phyloP scores from a whole-genome alignment of 2,329 filamentous ascomycete genomes.

The Xylariaceae sp. region DNA sequence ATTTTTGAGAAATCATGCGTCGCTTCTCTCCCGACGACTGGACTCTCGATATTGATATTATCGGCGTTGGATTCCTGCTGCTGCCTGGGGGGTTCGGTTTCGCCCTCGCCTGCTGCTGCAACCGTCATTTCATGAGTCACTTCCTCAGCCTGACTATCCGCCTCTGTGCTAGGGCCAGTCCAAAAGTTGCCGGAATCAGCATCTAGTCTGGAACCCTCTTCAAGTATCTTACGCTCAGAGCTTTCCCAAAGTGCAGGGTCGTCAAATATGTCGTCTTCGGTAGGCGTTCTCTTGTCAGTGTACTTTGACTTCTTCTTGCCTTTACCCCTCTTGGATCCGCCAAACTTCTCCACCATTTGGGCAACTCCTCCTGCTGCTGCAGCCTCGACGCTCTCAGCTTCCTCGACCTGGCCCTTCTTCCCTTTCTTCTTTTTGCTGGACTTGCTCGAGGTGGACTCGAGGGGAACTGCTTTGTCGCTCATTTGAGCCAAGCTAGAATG shows the following conservation, averaged over 20 bases:
- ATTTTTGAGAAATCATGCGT: conserved; percentile 25
- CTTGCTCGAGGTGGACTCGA: conserved; percentile 12
- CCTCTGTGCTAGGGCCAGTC: conserved; percentile 27
- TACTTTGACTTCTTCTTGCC: conserved; percentile 46
- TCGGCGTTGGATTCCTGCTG: conserved; percentile 25
- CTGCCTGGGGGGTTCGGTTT: background rate
- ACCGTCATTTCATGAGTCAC: background rate
- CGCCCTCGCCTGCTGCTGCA: conserved; percentile 1
- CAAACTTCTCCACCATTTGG: conserved; percentile 45
- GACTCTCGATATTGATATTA: conserved; percentile 46
- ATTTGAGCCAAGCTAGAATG: conserved; percentile 19
- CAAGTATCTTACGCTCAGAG: conserved; percentile 45
- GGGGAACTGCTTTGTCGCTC: conserved; percentile 13
- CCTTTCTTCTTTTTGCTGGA: conserved; percentile 23
- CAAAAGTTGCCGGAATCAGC: conserved; percentile 32
- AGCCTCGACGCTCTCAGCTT: conserved; percentile 32
- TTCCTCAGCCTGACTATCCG: conserved; percentile 16
- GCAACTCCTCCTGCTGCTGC: conserved; percentile 40
- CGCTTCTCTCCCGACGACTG: conserved; percentile 41
- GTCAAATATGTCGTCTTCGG: conserved; percentile 53
- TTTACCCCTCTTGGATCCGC: conserved; percentile 43
- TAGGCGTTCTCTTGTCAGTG: conserved; percentile 47
- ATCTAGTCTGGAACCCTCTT: conserved; percentile 36
- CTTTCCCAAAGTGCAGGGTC: conserved; percentile 53
- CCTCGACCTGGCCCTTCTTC: conserved; percentile 12